A percentile compares a stretch with the other conserved stretches of the same genome.
phyloP scores from a whole-genome alignment of 2,329 filamentous ascomycete genomes.

The Xylariaceae sp. region DNA sequence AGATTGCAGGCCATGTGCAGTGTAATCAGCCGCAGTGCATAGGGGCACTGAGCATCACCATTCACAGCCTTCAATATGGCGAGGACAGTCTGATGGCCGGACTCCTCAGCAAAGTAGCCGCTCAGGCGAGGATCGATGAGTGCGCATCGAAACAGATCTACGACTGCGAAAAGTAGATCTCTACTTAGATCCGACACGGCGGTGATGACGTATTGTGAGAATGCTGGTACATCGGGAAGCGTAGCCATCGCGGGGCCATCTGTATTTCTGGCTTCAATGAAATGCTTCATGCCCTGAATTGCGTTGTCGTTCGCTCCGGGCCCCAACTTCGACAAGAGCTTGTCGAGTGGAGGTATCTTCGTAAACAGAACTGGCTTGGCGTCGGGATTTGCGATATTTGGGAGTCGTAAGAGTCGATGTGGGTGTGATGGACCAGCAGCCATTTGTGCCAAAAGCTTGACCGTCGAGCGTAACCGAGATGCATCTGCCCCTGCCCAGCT shows the following conservation, averaged over 20 bases:
- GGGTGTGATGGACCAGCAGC: constrained; percentile 68
- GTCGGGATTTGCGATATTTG: constrained; percentile 63
- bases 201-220: constrained; percentile 60
- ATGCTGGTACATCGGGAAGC: constrained; percentile 66
- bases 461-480: constrained; percentile 64
- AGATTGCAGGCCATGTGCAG: constrained; percentile 83
- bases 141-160: constrained; percentile 81
- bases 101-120: constrained; percentile 79
- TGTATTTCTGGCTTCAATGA: constrained; percentile 62
- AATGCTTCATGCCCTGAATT: constrained; percentile 64
- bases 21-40: constrained; percentile 78
- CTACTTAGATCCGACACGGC: constrained; percentile 55
- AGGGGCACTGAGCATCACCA: constrained; percentile 60
- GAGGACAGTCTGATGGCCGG: constrained; percentile 59
- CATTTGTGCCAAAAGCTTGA: constrained; percentile 72
- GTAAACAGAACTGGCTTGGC: constrained; percentile 68
- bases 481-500: constrained; percentile 79
- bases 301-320: constrained; percentile 51
- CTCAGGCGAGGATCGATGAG: constrained; percentile 76
- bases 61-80: constrained; percentile 61
- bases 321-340: constrained; percentile 78
- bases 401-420: constrained; percentile 69
- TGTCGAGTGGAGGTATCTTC: constrained; percentile 79
- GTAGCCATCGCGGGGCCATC: constrained; percentile 62
- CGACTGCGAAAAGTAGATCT: constrained; percentile 71